Conservation (phyloP, 1,139 yeast genomes). For the Saccharomyces uvarum region DNA sequence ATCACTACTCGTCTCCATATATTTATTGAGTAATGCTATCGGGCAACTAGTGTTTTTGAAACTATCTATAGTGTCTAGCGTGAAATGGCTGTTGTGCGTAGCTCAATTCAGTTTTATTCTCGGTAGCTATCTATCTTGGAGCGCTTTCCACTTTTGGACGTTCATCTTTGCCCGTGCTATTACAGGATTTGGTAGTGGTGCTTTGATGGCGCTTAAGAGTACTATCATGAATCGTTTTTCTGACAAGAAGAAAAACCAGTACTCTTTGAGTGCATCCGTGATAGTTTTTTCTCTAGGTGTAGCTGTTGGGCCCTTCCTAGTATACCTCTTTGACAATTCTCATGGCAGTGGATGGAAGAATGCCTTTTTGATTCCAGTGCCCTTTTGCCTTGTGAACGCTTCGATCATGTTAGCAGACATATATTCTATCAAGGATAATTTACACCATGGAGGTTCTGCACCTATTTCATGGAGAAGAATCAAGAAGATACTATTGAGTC, state of each 20-base stretch:
- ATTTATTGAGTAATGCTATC: constrained; percentile 52
- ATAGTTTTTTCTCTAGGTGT: background rate
- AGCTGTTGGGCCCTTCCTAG: background rate
- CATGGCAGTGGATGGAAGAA: constrained; percentile 75
- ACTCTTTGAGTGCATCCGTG: background rate
- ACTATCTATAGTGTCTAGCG: constrained; percentile 77
- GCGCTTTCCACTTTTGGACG: background rate
- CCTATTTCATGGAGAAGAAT: background rate
- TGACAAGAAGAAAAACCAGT: background rate
- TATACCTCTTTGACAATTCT: constrained; percentile 2
- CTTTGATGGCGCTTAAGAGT: background rate
- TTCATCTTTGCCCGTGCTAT: background rate
- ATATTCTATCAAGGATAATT: background rate
- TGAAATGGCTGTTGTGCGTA: constrained; percentile 42
- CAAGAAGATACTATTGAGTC: background rate
- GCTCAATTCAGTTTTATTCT: constrained; percentile 1
- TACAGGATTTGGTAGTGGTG: background rate
- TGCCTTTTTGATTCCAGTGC: constrained; percentile 55
- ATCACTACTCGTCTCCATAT: constrained; percentile 57
- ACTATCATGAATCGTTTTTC: background rate
- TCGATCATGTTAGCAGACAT: background rate
- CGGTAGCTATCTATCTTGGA: background rate
- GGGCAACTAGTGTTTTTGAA: constrained; percentile 80
- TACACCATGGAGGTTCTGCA: background rate
- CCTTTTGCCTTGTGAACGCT: constrained; percentile 28